Evolutionary conservation across 208 protist genomes (phyloP).

Genomic region (Trypanosoma caninum): DNA sequence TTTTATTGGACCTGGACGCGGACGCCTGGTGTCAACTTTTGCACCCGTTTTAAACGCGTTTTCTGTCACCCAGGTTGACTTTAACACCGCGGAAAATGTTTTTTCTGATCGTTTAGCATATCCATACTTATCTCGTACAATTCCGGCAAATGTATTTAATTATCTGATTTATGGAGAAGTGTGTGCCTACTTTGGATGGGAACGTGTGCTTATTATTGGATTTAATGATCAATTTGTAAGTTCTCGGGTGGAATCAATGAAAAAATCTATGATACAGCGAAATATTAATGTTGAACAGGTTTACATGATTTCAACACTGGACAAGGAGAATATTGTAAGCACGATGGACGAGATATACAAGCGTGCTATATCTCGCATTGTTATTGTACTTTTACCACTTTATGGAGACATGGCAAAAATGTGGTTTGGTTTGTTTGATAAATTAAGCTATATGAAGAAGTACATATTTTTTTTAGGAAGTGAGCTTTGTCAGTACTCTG

Average conservation of each 20-base stretch:
- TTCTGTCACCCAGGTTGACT: constrained; percentile 69
- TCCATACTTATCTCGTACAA: constrained; percentile 79
- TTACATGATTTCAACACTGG: constrained; percentile 41
- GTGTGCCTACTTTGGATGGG: constrained; percentile 72
- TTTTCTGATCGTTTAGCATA: constrained; percentile 49
- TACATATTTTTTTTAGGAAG: constrained; percentile 75
- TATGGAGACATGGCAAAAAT: constrained; percentile 37
- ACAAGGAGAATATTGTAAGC: constrained; percentile 27
- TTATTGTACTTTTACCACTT: constrained; percentile 47
- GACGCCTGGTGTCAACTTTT: constrained; percentile 47
- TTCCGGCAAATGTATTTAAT: constrained; percentile 46
- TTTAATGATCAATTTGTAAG: constrained; percentile 57
- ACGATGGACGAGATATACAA: constrained; percentile 67
- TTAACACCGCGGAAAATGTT: constrained; percentile 55
- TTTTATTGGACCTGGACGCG: constrained; percentile 57
- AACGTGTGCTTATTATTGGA: constrained; percentile 75
- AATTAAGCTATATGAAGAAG: constrained; percentile 56
- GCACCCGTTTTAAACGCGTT: constrained; percentile 83
- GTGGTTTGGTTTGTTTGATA: constrained; percentile 63
- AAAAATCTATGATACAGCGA: constrained; percentile 39
- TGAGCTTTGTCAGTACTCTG: constrained; percentile 63
- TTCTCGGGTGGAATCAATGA: constrained; percentile 38
- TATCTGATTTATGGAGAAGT: constrained; percentile 57
- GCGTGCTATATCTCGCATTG: constrained; percentile 52
- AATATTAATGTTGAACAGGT: constrained; percentile 74